Evolutionary conservation across 2,329 filamentous ascomycete species (phyloP), one percentile per base, ranked within the genome.

Genomic region (Berkeleyomyces basicola): DNA sequence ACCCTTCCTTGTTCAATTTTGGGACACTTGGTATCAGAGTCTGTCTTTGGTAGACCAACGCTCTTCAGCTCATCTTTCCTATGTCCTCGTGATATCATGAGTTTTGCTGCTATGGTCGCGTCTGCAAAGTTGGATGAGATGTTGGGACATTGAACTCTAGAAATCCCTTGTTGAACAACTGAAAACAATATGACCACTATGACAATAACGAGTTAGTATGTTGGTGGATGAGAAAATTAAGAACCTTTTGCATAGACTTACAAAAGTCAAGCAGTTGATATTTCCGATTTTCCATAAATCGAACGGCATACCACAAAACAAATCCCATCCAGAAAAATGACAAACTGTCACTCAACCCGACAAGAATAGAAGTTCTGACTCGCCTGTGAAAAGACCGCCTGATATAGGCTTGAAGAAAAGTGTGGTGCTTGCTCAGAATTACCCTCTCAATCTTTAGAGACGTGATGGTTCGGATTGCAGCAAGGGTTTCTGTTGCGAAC

Each of bases 61-160:
- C 7, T 42, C 1, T 4, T 14, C 1, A 33, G 1, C 59, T n/a
- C 14, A 47, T 58, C 23, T 31, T 49, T 39, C 42, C 33, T 10
- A 58, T 60, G 65, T 31, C 51, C 40, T 11, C 49, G 63, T 7
- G 58, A 43, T 23, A 65, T 57, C 4, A 85, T 84, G 14, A 82
- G 77, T 68, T 83, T 84, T 4, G 82, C 78, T 0, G 82, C 82
- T 0, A 77, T 80, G 0, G 78, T 75, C 3, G 79, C 81, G 70
- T 84, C 80, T 1, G 82, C 82, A 0, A 79, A 79, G 65, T 85
- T 87, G 5, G 84, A 82, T 0, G 82, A 82, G 66, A 87, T 86
- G 49, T 81, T 81, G 66, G 90, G 82, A 63, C 84, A 82, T 65
- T 85, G 80, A 0, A 84, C 86, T 2, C 58, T 61, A 10, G 61